Conservation (phyloP, 2,329 filamentous ascomycete species). For the Fusarium sarcochroum region DNA sequence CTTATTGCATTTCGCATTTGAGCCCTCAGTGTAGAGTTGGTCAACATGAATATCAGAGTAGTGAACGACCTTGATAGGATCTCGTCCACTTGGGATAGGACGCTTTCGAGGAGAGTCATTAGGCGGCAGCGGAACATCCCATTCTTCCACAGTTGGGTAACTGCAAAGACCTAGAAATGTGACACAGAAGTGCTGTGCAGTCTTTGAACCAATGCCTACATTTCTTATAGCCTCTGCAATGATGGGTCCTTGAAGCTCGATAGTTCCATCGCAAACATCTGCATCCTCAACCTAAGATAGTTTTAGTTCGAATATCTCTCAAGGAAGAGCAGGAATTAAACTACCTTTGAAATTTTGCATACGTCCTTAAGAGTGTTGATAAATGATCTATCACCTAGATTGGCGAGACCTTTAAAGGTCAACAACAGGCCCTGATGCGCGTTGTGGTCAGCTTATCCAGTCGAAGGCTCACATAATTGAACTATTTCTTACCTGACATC, state of each 20-base stretch:
- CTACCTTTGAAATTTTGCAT: constrained; percentile 54
- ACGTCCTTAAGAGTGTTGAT: constrained; percentile 50
- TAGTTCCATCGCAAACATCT: constrained; percentile 69
- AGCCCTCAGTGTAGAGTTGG: constrained; percentile 65
- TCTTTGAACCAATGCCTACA: constrained; percentile 63
- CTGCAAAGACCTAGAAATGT: constrained; percentile 68
- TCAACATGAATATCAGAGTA: constrained; percentile 74
- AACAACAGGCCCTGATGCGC: constrained; percentile 51
- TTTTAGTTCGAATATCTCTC: not conserved
- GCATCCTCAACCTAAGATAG: constrained; percentile 60
- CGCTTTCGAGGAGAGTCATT: constrained; percentile 56
- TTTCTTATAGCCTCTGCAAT: constrained; percentile 64
- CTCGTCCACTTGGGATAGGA: constrained; percentile 59
- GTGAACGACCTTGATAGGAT: constrained; percentile 68
- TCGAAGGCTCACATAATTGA: not conserved
- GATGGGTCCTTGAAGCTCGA: constrained; percentile 67
- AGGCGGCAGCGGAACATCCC: constrained; percentile 60
- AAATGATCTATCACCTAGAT: constrained; percentile 59
- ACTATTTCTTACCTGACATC: constrained; percentile 38
- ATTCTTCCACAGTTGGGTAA: constrained; percentile 61
- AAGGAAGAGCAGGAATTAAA: not conserved
- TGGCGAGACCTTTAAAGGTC: constrained; percentile 59
- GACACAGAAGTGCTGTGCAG: constrained; percentile 66
- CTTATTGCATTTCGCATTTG: constrained; percentile 69
- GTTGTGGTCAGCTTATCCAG: constrained; percentile 4